These are phyloP conservation scores for Cicer pinnatifidum DNA, from an alignment of 306 rosid species.

Conservation along the genomic window DNA sequence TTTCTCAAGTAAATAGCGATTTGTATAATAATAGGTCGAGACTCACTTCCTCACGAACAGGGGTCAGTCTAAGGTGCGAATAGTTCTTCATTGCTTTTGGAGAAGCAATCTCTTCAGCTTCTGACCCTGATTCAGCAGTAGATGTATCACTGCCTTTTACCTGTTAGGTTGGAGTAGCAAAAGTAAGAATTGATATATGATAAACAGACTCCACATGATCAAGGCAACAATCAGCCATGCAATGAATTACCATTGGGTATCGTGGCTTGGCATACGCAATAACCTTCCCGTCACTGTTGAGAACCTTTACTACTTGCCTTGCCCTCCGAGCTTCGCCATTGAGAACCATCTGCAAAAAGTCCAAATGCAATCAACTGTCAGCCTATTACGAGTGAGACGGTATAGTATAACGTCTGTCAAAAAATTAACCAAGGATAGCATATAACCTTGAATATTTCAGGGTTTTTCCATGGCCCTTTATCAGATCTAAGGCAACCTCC, in stretches of 20 bases:
- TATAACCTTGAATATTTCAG: slow-evolving; percentile 83
- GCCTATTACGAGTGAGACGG: slow-evolving; percentile 35
- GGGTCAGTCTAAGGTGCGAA: slow-evolving; percentile 91
- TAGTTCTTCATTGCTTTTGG: slow-evolving; percentile 85
- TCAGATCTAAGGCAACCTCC: slow-evolving; percentile 96
- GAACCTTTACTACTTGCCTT: slow-evolving; percentile 88
- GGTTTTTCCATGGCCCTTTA: slow-evolving; percentile 98
- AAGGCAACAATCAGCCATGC: neutral
- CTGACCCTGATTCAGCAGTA: slow-evolving; percentile 98
- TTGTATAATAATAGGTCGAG: slow-evolving; percentile 40
- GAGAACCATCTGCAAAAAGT: slow-evolving; percentile 73
- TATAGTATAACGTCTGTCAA: slow-evolving; percentile 1
- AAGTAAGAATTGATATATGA: slow-evolving; percentile 14
- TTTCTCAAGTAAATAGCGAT: slow-evolving; percentile 6
- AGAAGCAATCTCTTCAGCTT: slow-evolving; percentile 90
- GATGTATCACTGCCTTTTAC: slow-evolving; percentile 96
- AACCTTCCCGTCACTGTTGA: slow-evolving; percentile 86
- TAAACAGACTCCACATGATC: slow-evolving; percentile 25
- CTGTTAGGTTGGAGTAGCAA: slow-evolving; percentile 53
- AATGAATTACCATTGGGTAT: slow-evolving; percentile 71
- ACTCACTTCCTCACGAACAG: slow-evolving; percentile 98
- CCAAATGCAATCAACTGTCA: slow-evolving; percentile 36
- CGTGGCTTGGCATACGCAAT: slow-evolving; percentile 90
- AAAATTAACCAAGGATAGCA: slow-evolving; percentile 23
- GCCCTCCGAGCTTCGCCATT: slow-evolving; percentile 79